Evolutionary conservation across 805 yeast genomes (phyloP).

Genomic region (Maudiozyma turicensis): DNA sequence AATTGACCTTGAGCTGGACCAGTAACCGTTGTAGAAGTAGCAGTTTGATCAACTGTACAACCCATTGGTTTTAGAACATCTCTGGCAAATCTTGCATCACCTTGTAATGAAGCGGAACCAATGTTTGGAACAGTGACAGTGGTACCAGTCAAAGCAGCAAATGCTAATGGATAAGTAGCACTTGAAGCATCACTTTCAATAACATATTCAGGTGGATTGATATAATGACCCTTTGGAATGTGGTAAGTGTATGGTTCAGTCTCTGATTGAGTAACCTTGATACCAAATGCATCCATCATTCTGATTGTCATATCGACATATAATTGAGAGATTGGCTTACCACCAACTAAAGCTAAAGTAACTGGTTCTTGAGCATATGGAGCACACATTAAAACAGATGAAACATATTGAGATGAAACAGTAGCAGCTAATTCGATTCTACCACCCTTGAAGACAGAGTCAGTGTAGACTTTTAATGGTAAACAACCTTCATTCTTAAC

Average conservation of each 20-base stretch:
- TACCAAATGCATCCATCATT: slow-evolving; percentile 89
- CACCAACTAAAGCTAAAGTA: slow-evolving; percentile 82
- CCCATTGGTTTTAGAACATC: slow-evolving; percentile 96
- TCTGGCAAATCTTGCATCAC: slow-evolving; percentile 92
- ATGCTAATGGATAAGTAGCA: slow-evolving; percentile 95
- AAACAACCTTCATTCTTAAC: slow-evolving; percentile 70
- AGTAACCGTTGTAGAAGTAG: slow-evolving; percentile 78
- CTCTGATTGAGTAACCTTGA: slow-evolving; percentile 57
- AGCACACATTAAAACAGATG: slow-evolving; percentile 93
- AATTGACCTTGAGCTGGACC: slow-evolving; percentile 72
- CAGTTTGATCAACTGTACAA: slow-evolving; percentile 75
- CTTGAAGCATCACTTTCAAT: slow-evolving; percentile 96
- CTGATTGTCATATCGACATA: slow-evolving; percentile 95
- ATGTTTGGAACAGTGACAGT: slow-evolving; percentile 90
- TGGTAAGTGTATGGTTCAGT: slow-evolving; percentile 78
- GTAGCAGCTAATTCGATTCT: slow-evolving; percentile 90
- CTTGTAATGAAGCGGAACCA: slow-evolving; percentile 86
- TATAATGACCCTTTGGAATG: slow-evolving; percentile 76
- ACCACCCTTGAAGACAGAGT: slow-evolving; percentile 75
- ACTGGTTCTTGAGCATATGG: slow-evolving; percentile 89
- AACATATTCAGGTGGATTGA: slow-evolving; percentile 74
- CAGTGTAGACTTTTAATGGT: slow-evolving; percentile 67
- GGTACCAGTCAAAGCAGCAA: slow-evolving; percentile 93
- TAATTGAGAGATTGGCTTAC: slow-evolving; percentile 91
- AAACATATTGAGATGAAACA: slow-evolving; percentile 93